Percentiles rank a stretch among this genome's conserved stretches.
Conservation (phyloP, 2,329 filamentous ascomycete species). For the Chalara sp. region DNA sequence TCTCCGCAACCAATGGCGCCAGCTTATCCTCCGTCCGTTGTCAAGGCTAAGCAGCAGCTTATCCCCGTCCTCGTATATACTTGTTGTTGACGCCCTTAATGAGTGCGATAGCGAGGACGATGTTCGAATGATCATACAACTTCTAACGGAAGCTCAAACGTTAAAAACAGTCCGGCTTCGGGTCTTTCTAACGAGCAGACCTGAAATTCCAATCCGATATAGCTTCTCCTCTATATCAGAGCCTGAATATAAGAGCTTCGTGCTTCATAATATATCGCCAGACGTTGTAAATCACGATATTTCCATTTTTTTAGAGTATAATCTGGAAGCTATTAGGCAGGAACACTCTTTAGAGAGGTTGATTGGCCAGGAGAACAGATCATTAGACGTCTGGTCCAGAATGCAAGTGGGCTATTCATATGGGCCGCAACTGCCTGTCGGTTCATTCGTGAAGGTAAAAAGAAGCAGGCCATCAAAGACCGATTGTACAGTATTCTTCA, state of each 20-base stretch:
- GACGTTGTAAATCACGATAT: slow-evolving; percentile 9
- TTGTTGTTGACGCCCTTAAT: slow-evolving; percentile 26
- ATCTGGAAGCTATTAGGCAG: slow-evolving; percentile 3
- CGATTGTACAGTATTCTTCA: background rate
- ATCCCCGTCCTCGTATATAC: background rate
- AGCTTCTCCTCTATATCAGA: slow-evolving; percentile 2
- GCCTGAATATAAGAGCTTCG: slow-evolving; percentile 1
- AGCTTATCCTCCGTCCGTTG: slow-evolving; percentile 35
- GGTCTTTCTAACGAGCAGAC: slow-evolving; percentile 24
- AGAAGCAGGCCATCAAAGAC: no score
- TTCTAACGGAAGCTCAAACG: slow-evolving; percentile 14
- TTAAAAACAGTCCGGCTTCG: slow-evolving; percentile 11
- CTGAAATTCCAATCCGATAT: slow-evolving; percentile 16
- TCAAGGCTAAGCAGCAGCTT: slow-evolving; percentile 14
- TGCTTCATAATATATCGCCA: slow-evolving; percentile 6
- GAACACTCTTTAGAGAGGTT: background rate
- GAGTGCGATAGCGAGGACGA: slow-evolving; percentile 23
- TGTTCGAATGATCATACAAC: slow-evolving; percentile 14
- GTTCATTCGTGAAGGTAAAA: no score
- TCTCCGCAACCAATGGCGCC: slow-evolving; percentile 36
- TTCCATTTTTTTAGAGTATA: slow-evolving; percentile 6
- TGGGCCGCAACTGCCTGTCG: slow-evolving; percentile 1
- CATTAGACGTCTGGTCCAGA: background rate
- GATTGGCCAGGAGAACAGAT: slow-evolving; percentile 6
- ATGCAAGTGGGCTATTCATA: background rate